Base-by-base conservation (phyloP, 306 rosid genomes). In the Lathyrus oleraceus region DNA sequence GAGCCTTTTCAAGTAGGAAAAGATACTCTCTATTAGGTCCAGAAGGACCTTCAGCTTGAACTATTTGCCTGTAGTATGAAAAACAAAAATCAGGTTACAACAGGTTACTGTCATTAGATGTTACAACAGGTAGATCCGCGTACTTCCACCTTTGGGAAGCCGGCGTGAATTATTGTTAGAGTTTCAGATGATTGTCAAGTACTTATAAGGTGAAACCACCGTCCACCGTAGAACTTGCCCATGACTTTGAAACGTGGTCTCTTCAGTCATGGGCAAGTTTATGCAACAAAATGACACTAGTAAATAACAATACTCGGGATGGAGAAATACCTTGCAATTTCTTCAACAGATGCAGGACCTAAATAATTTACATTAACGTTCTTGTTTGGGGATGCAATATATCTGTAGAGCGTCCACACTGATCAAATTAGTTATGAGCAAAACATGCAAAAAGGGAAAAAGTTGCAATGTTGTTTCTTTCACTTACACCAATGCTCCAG, bases 11-110 rank as follows among this genome's bases (percentile, higher is more conserved):
- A 25, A 94, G 97, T 28, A 80, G 86, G 76, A 94, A 94, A 71
- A 88, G 84, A 70, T 90, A 90, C 79, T 94, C 98, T 79, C 88
- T 84, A 65, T 94, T 90, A 10, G 95, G 95, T 73, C 98, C 98
- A 42, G 97, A 77, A 6, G 98, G 98, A 7, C 97, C 97, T 84
- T 87, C 80, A 1, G 96, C 95, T 2, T 36, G 10, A 81, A 87
- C 47, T 56, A 94, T 81, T 78, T 94, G 97, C 65, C 95, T 94
- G 87, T 65, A 71, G 32, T 71, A 45, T 5, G 52, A 58, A 59
- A 65, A 56, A 44, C 5, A 35, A 35, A 67, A 14, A 14, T 4
- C 44, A 44, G 28, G 20, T 15, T 4, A 47, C 10, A 14, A 1
- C 44, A 44, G 28, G 20, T 15, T 4, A 47, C 10, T 43, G 5